Percentiles rank a stretch among this genome's conserved stretches.
These are phyloP conservation scores for Fraxinus sp. DNA, from an alignment of 305 asterid genomes.

Conservation along the genomic window DNA sequence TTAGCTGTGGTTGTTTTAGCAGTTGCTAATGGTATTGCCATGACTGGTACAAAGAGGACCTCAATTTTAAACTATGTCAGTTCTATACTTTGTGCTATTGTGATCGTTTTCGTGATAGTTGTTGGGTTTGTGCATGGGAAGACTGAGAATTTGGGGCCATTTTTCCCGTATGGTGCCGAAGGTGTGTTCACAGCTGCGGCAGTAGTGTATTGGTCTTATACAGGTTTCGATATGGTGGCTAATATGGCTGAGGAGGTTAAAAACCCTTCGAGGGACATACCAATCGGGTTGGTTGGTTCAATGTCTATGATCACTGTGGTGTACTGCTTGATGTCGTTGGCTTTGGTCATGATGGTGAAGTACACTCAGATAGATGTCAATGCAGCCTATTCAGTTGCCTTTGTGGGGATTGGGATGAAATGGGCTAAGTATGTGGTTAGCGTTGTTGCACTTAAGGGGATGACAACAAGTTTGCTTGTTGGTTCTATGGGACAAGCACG, in stretches of 20 bases:
- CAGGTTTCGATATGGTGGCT: constrained; percentile 94
- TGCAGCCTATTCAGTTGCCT: constrained; percentile 81
- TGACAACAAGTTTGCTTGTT: constrained; percentile 90
- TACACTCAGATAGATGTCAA: constrained; percentile 72
- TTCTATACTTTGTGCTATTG: constrained; percentile 46
- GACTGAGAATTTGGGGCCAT: constrained; percentile 64
- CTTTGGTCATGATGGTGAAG: constrained; percentile 70
- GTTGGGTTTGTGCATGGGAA: constrained; percentile 72
- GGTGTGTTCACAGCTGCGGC: constrained; percentile 92
- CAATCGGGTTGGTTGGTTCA: constrained; percentile 77
- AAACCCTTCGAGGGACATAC: constrained; percentile 83
- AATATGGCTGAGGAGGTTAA: constrained; percentile 98
- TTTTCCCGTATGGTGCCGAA: constrained; percentile 68
- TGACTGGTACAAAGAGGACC: constrained; percentile 66
- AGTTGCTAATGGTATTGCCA: constrained; percentile 66
- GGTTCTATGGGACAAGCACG: constrained; percentile 97
- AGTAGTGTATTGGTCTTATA: constrained; percentile 89
- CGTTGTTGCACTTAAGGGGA: constrained; percentile 81
- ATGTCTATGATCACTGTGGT: constrained; percentile 77
- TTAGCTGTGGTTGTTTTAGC: constrained; percentile 60
- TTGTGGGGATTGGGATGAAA: constrained; percentile 61
- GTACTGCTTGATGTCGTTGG: constrained; percentile 83
- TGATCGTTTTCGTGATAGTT: constrained; percentile 65
- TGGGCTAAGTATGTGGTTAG: constrained; percentile 93
- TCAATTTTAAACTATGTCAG: constrained; percentile 67